phyloP scores from a whole-genome alignment of 192 early-diverging fungal species.

The Podila minutissima region DNA sequence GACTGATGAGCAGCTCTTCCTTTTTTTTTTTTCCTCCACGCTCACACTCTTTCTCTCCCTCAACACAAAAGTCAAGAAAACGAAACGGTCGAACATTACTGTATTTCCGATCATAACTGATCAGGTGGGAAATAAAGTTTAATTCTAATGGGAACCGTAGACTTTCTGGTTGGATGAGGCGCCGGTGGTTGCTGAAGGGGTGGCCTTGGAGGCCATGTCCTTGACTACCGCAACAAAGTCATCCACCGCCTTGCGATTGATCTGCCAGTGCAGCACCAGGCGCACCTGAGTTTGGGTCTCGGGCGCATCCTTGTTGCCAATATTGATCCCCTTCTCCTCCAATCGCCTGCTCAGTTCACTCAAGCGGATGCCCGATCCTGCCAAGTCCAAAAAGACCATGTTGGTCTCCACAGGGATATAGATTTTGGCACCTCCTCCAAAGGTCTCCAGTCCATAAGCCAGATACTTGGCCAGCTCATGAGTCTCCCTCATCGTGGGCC shows the following conservation, averaged over 20 bases:
- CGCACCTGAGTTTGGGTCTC: constrained; percentile 55
- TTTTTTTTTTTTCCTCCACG: too few species aligned
- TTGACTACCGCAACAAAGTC: constrained; percentile 51
- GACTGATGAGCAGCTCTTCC: neutral
- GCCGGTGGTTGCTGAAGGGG: neutral
- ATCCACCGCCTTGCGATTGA: constrained; percentile 62
- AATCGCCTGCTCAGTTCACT: constrained; percentile 29
- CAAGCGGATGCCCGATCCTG: constrained; percentile 25
- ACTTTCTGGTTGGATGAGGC: neutral
- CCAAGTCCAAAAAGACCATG: constrained; percentile 82
- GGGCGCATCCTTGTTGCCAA: constrained; percentile 58
- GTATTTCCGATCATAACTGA: too few species aligned
- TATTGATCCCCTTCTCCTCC: constrained; percentile 40
- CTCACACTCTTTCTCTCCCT: too few species aligned
- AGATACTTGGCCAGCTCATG: constrained; percentile 72
- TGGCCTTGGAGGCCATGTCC: constrained; percentile 13
- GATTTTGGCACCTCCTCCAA: constrained; percentile 66
- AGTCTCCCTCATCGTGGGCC: constrained; percentile 74
- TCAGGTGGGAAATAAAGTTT: too few species aligned
- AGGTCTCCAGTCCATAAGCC: constrained; percentile 61
- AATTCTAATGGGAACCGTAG: too few species aligned
- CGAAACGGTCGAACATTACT: too few species aligned
- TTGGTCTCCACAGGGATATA: constrained; percentile 81
- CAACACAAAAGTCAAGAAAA: too few species aligned
- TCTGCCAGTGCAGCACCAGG: constrained; percentile 79